Percentiles rank a stretch among this genome's conserved stretches.
These are phyloP conservation scores for Tuber aestivum DNA, from an alignment of 495 filamentous ascomycete species.

Conservation along the genomic window DNA sequence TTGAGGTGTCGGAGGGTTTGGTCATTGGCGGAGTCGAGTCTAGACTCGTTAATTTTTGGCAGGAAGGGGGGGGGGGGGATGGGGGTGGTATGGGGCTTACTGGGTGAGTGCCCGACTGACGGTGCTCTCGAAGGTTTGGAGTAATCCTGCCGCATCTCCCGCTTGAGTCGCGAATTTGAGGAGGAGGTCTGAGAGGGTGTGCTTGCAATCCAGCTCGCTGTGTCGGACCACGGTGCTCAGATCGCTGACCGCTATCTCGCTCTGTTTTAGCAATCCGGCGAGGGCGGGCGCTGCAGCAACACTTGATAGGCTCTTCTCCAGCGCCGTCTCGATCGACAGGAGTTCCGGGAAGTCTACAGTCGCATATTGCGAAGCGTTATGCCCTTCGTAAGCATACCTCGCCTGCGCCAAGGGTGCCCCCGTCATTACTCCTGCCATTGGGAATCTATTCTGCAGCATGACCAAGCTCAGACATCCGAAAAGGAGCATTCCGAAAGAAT, in stretches of 20 bases:
- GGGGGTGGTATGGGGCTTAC: constrained; percentile 11
- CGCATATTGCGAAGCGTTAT: constrained; percentile 3
- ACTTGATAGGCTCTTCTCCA: constrained; percentile 36
- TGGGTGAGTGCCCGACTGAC: constrained; percentile 32
- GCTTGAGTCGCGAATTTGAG: constrained; percentile 36
- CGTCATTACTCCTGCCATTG: neutral
- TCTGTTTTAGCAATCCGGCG: constrained; percentile 36
- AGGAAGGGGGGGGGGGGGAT: constrained; percentile 5
- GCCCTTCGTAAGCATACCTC: neutral
- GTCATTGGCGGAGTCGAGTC: constrained; percentile 8
- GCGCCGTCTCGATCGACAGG: constrained; percentile 41
- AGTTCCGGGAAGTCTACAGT: constrained; percentile 37
- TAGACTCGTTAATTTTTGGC: constrained; percentile 23
- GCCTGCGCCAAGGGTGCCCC: neutral
- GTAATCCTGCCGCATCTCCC: constrained; percentile 21
- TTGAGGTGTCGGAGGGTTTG: constrained; percentile 1
- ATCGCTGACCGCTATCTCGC: constrained; percentile 41
- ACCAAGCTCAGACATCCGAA: neutral
- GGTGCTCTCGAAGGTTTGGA: constrained; percentile 29
- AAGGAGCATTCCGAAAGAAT: neutral
- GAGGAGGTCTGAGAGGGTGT: constrained; percentile 24
- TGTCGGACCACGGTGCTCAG: constrained; percentile 37
- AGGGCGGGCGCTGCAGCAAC: constrained; percentile 29
- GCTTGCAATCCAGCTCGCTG: constrained; percentile 35
- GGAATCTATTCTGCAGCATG: neutral